phyloP scores from a whole-genome alignment of 306 rosid genomes.

The Fragaria nilgerrensis region DNA sequence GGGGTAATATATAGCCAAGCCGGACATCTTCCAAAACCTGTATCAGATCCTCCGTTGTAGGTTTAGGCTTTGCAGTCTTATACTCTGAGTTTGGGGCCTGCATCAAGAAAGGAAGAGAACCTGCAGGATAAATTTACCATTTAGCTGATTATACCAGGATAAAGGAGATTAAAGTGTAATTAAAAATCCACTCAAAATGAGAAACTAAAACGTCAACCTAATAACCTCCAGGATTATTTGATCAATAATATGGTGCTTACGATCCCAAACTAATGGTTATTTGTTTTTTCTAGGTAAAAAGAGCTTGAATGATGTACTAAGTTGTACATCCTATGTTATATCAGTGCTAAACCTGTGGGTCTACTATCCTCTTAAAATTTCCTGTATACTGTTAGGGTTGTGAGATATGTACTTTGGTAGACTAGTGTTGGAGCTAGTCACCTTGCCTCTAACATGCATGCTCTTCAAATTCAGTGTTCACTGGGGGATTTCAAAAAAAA shows the following conservation, averaged over 20 bases:
- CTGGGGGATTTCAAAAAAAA: neutral
- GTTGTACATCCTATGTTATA: neutral
- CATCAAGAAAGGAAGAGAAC: constrained; percentile 69
- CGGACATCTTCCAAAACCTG: constrained; percentile 77
- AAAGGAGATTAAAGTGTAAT: neutral
- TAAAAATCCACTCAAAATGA: neutral
- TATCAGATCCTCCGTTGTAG: constrained; percentile 68
- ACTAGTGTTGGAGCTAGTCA: neutral
- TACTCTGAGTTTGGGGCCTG: constrained; percentile 35
- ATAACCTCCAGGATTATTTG: neutral
- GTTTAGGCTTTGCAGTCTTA: constrained; percentile 44
- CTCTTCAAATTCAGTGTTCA: neutral
- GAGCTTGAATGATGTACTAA: neutral
- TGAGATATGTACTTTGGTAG: neutral
- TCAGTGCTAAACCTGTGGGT: neutral
- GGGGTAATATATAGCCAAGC: constrained; percentile 71
- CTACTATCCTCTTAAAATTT: neutral
- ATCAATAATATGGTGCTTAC: neutral
- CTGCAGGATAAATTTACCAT: constrained; percentile 40
- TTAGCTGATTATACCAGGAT: constrained; percentile 5
- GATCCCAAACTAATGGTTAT: neutral
- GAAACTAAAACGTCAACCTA: neutral
- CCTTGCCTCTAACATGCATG: neutral
- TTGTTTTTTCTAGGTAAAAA: neutral
- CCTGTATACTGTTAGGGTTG: neutral